Evolutionary conservation across 345 rosid genomes (phyloP).

Genomic region (Odontarrhena argentea): DNA sequence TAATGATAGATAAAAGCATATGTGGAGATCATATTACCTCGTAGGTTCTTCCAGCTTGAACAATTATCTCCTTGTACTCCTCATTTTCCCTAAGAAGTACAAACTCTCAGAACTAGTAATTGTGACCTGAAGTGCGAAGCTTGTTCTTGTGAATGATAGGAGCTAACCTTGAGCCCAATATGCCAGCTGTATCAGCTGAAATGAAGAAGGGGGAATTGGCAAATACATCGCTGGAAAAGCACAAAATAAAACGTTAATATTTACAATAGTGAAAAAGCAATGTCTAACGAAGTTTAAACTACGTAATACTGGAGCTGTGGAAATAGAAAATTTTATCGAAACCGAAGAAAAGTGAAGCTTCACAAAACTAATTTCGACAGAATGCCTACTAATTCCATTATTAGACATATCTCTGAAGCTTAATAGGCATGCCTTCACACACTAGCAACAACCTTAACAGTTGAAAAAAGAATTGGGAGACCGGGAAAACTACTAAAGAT

Average conservation of each 20-base stretch:
- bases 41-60: constrained; percentile 75
- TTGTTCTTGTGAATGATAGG: constrained; percentile 30
- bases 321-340: not conserved
- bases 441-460: constrained; percentile 28
- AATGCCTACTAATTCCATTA: constrained; percentile 7
- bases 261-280: constrained; percentile 26
- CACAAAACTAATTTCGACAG: constrained; percentile 1
- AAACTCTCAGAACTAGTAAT: constrained; percentile 29
- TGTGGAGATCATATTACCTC: constrained; percentile 55
- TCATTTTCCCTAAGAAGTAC: constrained; percentile 64
- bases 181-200: constrained; percentile 82
- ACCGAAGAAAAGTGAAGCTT: not conserved
- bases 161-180: constrained; percentile 61
- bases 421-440: constrained; percentile 15
- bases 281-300: constrained; percentile 24
- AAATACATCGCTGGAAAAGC: constrained; percentile 70
- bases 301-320: not conserved
- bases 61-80: constrained; percentile 78
- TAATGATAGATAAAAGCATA: constrained; percentile 21
- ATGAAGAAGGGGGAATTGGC: constrained; percentile 93
- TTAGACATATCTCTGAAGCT: constrained; percentile 3
- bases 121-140: constrained; percentile 21
- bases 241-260: constrained; percentile 22
- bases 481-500: constrained; percentile 7
- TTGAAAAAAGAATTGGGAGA: not conserved